Conservation (phyloP, 139 green algal species). For the Pseudopediastrum boryanum region DNA sequence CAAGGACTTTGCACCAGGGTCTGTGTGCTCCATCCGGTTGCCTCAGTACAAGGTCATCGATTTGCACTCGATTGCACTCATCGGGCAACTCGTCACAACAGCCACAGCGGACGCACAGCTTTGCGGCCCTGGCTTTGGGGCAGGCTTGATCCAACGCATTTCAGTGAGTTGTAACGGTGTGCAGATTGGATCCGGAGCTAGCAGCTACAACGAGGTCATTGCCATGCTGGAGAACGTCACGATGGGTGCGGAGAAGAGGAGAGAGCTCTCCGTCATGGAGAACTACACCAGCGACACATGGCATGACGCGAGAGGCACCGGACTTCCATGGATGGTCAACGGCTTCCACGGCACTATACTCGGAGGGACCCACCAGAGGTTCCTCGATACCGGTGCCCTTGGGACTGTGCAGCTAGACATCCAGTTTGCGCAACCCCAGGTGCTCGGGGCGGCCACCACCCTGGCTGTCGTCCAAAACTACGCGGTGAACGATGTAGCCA, state of each 20-base stretch:
- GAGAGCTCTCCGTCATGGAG: background rate
- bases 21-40: background rate
- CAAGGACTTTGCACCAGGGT: background rate
- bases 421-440: background rate
- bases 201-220: background rate
- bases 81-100: too few species aligned
- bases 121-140: background rate
- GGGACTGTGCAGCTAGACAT: constrained; percentile 6
- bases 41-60: too few species aligned
- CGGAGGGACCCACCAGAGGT: constrained; percentile 4
- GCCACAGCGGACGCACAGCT: background rate
- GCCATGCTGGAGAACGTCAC: background rate
- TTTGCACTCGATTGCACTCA: too few species aligned
- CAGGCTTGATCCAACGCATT: background rate
- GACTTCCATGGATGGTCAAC: background rate
- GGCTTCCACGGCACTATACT: background rate
- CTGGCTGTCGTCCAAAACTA: background rate
- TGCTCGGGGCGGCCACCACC: background rate
- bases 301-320: background rate
- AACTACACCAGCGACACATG: background rate
- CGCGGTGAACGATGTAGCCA: background rate
- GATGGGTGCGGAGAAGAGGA: background rate
- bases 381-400: background rate
- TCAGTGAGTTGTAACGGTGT: background rate
- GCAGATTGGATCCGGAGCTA: background rate